Base-by-base conservation (phyloP, 1,284 basidiomycete species). In the Boletus coffeatus region DNA sequence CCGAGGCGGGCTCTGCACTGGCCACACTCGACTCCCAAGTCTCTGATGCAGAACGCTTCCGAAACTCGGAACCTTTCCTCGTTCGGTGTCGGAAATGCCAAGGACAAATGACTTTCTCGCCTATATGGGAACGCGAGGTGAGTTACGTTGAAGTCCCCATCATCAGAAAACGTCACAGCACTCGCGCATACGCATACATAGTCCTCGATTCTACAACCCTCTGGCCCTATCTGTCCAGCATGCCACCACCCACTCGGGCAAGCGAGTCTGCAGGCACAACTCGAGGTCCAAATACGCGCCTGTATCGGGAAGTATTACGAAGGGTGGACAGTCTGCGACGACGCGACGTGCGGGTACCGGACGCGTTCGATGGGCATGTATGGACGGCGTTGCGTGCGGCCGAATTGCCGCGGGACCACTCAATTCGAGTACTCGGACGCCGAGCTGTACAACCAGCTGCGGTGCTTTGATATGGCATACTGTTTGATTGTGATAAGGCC, bases 331-430 rank as follows among this genome's bases (percentile, higher is more conserved):
- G 79, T 92, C 11, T 99, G 97, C 76, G 84, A 93, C 68, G 97
- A 98, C 67, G 80, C 86, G 36, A 90, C 88, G 2, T 99, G 97
- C 73, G 85, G 86, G 10, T 83, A 88, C 62, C 82, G 88, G 21
- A 95, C 95, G n/a, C 82, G 95, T 32, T 90, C 88, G 82, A 94
- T 97, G 88, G 83, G 92, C 55, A 93, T 98, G 1, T 97, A 96
- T 74, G 94, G 94, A 8, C 83, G 87, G 55, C 80, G 88, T 58
- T 98, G 95, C 73, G 75, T 94, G 64, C 82, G 82, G 56, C 76
- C 76, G 10, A 84, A 78, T 18, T 97, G 95, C 75, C 80, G 73
- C 61, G 92, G 92, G 0, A 80, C 73, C 5, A 88, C 93, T 57
- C 70, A 81, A 14, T 88, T 92, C 65, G 93, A 95, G 92, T 98